phyloP scores from a whole-genome alignment of 2,329 filamentous ascomycete genomes.

The Myriosclerotinia duriaeana region DNA sequence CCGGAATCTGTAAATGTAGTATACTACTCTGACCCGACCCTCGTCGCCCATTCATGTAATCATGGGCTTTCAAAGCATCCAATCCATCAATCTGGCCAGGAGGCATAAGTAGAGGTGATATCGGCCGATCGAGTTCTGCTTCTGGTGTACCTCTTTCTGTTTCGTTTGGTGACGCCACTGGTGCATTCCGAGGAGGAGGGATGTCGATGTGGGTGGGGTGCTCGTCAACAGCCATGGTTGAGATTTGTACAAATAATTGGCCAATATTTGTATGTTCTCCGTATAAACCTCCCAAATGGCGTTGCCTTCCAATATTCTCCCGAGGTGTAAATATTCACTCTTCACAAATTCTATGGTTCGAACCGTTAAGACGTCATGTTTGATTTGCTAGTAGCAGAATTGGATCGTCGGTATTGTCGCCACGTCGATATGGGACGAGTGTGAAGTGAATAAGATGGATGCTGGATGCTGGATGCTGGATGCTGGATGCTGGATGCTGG shows the following conservation, averaged over 20 bases:
- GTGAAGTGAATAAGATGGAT: not conserved
- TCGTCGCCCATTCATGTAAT: conserved; percentile 29
- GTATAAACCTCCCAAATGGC: not conserved
- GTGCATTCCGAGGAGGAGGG: not conserved
- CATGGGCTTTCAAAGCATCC: conserved; percentile 30
- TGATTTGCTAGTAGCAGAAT: not conserved
- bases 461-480: no score
- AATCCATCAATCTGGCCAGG: conserved; percentile 38
- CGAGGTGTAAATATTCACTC: not conserved
- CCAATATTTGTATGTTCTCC: not conserved
- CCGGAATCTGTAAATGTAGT: conserved; percentile 45
- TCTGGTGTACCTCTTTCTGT: conserved; percentile 11
- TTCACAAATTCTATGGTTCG: not conserved
- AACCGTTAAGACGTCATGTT: conserved; percentile 7
- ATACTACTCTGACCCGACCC: conserved; percentile 25
- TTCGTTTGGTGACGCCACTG: not conserved
- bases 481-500: no score
- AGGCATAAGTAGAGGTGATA: conserved; percentile 35
- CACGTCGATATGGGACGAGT: conserved; percentile 5
- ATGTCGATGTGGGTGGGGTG: conserved; percentile 19
- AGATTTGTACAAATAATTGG: not conserved
- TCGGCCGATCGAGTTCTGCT: conserved; percentile 25
- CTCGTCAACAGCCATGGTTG: conserved; percentile 10
- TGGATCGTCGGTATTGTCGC: not conserved
- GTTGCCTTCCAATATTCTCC: not conserved